phyloP scores from a whole-genome alignment of 129 eudicot species.

The Daucus carota region DNA sequence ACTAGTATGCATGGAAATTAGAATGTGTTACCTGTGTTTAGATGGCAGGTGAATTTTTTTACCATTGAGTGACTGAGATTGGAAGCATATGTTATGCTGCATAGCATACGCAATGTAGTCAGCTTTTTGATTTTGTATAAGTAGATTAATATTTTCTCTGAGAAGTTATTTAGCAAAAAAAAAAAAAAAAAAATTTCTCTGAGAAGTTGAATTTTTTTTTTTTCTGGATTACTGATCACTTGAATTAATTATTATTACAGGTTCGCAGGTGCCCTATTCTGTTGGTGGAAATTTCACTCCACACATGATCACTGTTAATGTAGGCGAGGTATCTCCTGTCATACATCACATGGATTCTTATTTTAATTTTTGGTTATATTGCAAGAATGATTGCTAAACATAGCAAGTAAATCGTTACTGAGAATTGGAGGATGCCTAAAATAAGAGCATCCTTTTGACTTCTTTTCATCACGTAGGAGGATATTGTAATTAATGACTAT shows the following conservation, averaged over 20 bases:
- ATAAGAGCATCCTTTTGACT: too few species aligned
- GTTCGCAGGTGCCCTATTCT: constrained; percentile 17
- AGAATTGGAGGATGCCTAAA: too few species aligned
- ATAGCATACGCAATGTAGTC: not conserved
- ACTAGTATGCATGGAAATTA: not conserved
- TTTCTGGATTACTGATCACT: not conserved
- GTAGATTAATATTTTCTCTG: not conserved
- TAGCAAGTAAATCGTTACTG: too few species aligned
- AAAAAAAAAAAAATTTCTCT: too few species aligned
- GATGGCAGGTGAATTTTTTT: not conserved
- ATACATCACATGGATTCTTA: not conserved
- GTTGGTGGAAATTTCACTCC: constrained; percentile 67
- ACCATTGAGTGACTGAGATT: not conserved
- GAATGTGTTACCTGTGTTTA: not conserved
- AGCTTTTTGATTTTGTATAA: not conserved
- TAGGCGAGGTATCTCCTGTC: constrained; percentile 63
- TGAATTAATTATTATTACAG: constrained; percentile 13
- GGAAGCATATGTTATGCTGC: not conserved
- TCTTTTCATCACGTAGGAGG: too few species aligned
- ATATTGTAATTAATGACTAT: too few species aligned
- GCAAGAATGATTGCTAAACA: not conserved
- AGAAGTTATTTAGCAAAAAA: too few species aligned
- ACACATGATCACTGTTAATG: constrained; percentile 59
- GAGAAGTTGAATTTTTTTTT: not conserved
- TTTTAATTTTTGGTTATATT: not conserved